Percentiles rank a stretch among this genome's conserved stretches.
phyloP scores from a whole-genome alignment of 2,329 filamentous ascomycete species.

The Drechslerella dactyloides region DNA sequence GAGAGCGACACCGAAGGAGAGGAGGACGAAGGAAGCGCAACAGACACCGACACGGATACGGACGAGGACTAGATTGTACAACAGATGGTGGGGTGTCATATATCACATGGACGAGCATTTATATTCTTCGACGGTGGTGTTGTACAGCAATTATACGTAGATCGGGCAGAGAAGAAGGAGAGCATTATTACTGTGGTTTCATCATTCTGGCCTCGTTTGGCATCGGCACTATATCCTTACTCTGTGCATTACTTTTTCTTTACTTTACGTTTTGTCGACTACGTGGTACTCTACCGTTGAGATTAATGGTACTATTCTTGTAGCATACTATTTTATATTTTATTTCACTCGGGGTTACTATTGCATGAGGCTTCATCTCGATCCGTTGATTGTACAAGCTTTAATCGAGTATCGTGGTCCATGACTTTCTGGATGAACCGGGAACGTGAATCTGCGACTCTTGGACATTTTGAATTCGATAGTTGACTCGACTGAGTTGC shows the following conservation, averaged over 20 bases:
- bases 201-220: neutral
- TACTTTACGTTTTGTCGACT: conserved; percentile 10
- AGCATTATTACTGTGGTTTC: neutral
- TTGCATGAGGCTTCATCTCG: too few relatives aligned
- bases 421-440: too few relatives aligned
- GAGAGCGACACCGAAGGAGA: conserved; percentile 76
- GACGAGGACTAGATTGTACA: conserved; percentile 57
- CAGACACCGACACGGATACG: conserved; percentile 72
- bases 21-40: conserved; percentile 66
- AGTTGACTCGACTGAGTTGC: too few relatives aligned
- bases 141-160: neutral
- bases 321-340: conserved; percentile 50
- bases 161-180: neutral
- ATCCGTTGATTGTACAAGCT: too few relatives aligned
- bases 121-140: neutral
- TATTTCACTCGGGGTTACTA: too few relatives aligned
- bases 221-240: neutral
- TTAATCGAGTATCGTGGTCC: too few relatives aligned
- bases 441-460: too few relatives aligned
- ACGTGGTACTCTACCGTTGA: conserved; percentile 5
- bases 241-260: conserved; percentile 6
- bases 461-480: too few relatives aligned
- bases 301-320: conserved; percentile 35
- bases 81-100: neutral
- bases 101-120: neutral